phyloP scores from a whole-genome alignment of 768 basidiomycete species.

The Pisolithus sp. region DNA sequence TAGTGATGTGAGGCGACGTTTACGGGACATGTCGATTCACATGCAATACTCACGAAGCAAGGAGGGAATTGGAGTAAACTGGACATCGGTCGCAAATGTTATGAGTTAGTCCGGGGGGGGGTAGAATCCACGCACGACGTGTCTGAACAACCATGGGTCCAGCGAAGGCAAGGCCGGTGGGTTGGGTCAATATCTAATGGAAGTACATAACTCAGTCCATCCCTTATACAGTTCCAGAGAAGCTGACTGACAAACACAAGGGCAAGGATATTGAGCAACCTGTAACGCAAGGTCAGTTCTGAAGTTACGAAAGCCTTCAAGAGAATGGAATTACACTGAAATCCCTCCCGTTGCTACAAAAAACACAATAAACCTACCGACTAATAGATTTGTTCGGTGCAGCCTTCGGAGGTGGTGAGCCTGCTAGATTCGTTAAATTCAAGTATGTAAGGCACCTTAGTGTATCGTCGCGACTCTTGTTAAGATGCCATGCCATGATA shows the following conservation, averaged over 20 bases:
- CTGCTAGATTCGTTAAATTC: too few relatives aligned
- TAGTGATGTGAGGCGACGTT: too few relatives aligned
- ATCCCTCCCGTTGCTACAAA: slow-evolving; percentile 21
- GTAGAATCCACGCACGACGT: slow-evolving; percentile 15
- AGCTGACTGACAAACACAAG: slow-evolving; percentile 15
- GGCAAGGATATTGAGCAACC: slow-evolving; percentile 20
- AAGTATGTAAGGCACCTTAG: neutral
- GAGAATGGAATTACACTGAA: slow-evolving; percentile 13
- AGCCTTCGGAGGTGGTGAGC: too few relatives aligned
- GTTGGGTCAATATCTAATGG: slow-evolving; percentile 14
- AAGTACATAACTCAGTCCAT: neutral
- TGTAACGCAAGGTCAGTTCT: neutral
- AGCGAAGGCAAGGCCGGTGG: slow-evolving; percentile 12
- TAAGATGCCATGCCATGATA: slow-evolving; percentile 2
- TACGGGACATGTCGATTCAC: too few relatives aligned
- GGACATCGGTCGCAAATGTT: too few relatives aligned
- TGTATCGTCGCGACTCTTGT: neutral
- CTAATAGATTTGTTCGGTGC: neutral
- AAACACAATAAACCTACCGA: slow-evolving; percentile 14
- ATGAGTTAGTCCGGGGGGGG: neutral
- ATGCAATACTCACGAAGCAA: slow-evolving; percentile 17
- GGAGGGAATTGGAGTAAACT: slow-evolving; percentile 27
- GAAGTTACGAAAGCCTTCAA: neutral
- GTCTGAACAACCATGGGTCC: slow-evolving; percentile 19
- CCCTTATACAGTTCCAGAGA: neutral